phyloP scores from a whole-genome alignment of 495 filamentous ascomycete species.

The Alectoria sarmentosa region DNA sequence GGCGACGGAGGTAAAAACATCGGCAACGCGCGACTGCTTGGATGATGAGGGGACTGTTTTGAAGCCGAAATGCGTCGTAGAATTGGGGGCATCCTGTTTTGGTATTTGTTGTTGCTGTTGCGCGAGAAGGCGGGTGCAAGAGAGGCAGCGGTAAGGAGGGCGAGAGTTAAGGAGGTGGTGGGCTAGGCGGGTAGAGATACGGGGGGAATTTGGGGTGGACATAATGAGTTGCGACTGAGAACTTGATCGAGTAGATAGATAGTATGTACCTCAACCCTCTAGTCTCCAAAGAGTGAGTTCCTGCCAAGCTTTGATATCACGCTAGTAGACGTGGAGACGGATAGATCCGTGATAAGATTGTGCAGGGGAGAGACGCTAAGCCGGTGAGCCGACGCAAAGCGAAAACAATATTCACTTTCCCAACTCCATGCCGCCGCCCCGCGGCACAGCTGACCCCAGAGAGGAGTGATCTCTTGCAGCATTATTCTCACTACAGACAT shows the following conservation, averaged over 20 bases:
- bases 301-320: neutral
- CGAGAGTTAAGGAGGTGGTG: conserved; percentile 9
- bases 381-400: too few species aligned
- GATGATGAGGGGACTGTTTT: conserved; percentile 75
- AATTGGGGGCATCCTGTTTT: conserved; percentile 37
- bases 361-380: too few species aligned
- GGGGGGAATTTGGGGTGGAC: neutral
- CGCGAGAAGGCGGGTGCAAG: conserved; percentile 39
- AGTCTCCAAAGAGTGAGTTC: too few species aligned
- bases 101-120: conserved; percentile 33
- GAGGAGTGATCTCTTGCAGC: too few species aligned
- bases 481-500: neutral
- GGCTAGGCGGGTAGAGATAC: neutral
- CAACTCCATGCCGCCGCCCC: too few species aligned
- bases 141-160: conserved; percentile 47
- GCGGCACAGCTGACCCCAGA: neutral
- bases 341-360: conserved; percentile 2
- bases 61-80: conserved; percentile 91
- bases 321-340: too few species aligned
- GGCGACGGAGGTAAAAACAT: conserved; percentile 93
- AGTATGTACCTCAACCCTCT: neutral
- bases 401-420: too few species aligned
- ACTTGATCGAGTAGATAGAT: too few species aligned
- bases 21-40: conserved; percentile 74
- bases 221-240: neutral